These are phyloP conservation scores for Meira nashicola DNA, from an alignment of 1,284 basidiomycete species.

Conservation along the genomic window DNA sequence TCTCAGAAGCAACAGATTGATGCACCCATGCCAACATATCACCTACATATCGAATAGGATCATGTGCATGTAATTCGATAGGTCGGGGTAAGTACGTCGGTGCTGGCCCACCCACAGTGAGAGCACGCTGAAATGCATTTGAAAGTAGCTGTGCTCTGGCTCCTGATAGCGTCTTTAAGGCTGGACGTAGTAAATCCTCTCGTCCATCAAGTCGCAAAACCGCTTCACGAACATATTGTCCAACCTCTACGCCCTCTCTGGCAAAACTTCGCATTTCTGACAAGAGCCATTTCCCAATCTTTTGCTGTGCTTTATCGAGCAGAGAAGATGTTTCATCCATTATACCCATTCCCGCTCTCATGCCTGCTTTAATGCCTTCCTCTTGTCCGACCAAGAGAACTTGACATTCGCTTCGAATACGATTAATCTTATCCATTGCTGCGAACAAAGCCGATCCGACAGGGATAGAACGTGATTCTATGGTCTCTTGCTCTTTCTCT, in stretches of 20 bases:
- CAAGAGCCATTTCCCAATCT: conserved; percentile 77
- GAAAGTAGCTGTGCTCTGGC: conserved; percentile 76
- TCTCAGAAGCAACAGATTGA: conserved; percentile 87
- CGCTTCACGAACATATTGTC: conserved; percentile 66
- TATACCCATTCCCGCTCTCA: conserved; percentile 59
- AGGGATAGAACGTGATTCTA: conserved; percentile 72
- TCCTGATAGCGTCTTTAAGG: conserved; percentile 69
- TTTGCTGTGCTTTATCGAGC: conserved; percentile 83
- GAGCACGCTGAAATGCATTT: conserved; percentile 73
- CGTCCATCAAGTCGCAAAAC: conserved; percentile 68
- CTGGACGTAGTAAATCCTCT: conserved; percentile 49
- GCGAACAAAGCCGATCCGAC: conserved; percentile 71
- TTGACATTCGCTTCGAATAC: conserved; percentile 75
- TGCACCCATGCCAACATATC: conserved; percentile 99
- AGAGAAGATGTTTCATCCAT: conserved; percentile 74
- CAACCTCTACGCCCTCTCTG: conserved; percentile 65
- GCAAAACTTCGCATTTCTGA: conserved; percentile 71
- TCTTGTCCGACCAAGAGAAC: conserved; percentile 78
- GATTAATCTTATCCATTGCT: conserved; percentile 79
- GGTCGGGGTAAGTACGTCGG: conserved; percentile 82
- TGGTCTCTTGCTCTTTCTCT: conserved; percentile 66
- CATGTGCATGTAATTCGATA: conserved; percentile 94
- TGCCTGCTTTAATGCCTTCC: conserved; percentile 53
- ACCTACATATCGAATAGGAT: conserved; percentile 89
- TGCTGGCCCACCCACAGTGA: conserved; percentile 71